Percentiles rank a stretch among this genome's conserved stretches.
These are phyloP conservation scores for Fusarium begoniae DNA, from an alignment of 2,329 filamentous ascomycete genomes.

Conservation along the genomic window DNA sequence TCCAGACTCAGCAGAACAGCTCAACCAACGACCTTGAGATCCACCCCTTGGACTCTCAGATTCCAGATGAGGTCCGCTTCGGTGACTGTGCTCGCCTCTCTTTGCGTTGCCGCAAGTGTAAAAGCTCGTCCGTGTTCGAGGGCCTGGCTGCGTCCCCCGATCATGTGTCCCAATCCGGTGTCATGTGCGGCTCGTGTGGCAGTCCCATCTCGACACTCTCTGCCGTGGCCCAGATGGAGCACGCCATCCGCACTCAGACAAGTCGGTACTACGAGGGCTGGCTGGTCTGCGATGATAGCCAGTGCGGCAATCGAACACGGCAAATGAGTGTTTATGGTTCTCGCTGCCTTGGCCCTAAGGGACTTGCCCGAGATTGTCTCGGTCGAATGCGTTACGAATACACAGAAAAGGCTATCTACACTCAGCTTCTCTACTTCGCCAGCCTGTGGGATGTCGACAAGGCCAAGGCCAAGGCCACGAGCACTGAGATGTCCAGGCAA, in stretches of 20 bases:
- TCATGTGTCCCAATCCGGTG: constrained; percentile 75
- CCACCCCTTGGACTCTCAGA: constrained; percentile 91
- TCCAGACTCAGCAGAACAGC: constrained; percentile 57
- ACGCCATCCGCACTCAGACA: constrained; percentile 80
- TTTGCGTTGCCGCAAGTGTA: constrained; percentile 85
- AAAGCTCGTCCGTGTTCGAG: constrained; percentile 75
- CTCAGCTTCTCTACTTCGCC: constrained; percentile 89
- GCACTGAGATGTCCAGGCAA: constrained; percentile 57
- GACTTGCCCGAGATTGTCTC: constrained; percentile 83
- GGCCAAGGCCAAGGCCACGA: constrained; percentile 65
- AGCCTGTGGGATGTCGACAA: constrained; percentile 90
- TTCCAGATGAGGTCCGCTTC: constrained; percentile 91
- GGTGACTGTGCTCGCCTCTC: constrained; percentile 79
- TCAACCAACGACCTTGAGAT: constrained; percentile 74
- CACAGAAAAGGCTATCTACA: constrained; percentile 90
- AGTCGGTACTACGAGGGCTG: constrained; percentile 91
- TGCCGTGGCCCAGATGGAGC: constrained; percentile 87
- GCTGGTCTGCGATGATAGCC: constrained; percentile 88
- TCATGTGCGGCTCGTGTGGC: constrained; percentile 77
- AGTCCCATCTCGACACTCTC: constrained; percentile 73
- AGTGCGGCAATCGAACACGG: constrained; percentile 86
- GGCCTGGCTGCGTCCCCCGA: constrained; percentile 71
- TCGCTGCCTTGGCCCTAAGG: constrained; percentile 86
- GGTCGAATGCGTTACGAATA: constrained; percentile 91
- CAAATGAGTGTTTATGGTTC: constrained; percentile 94